phyloP scores from a whole-genome alignment of 164 flowering plant species.

The Cinnamomum chago region DNA sequence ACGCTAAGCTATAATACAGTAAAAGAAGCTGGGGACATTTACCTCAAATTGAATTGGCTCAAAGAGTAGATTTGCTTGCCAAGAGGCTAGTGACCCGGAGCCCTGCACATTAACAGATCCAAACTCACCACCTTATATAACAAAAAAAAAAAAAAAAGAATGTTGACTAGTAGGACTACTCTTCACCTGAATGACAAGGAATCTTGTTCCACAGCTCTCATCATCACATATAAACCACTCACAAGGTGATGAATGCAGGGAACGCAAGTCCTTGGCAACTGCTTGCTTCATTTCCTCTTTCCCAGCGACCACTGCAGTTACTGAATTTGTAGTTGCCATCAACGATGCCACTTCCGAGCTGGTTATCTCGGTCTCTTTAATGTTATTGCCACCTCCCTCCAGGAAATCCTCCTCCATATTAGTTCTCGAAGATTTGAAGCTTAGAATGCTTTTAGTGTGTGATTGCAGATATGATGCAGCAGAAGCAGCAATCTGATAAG shows the following conservation, averaged over 20 bases:
- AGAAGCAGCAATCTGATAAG: conserved; percentile 75
- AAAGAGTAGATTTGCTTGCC: conserved; percentile 96
- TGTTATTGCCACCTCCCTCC: conserved; percentile 13
- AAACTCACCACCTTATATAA: background rate
- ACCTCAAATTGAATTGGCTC: conserved; percentile 94
- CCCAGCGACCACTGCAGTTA: conserved; percentile 88
- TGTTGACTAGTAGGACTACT: background rate
- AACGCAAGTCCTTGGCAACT: conserved; percentile 79
- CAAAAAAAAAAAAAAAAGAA: background rate
- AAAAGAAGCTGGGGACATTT: conserved; percentile 8
- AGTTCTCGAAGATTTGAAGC: conserved; percentile 43
- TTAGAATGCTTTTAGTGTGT: conserved; percentile 59
- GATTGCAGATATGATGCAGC: conserved; percentile 83
- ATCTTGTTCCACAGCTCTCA: conserved; percentile 63
- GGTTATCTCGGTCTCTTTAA: conserved; percentile 3
- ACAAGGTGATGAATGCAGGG: conserved; percentile 70
- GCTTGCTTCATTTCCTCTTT: conserved; percentile 95
- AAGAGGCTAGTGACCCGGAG: conserved; percentile 89
- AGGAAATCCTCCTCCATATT: background rate
- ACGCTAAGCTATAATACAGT: background rate
- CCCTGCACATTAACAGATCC: conserved; percentile 48
- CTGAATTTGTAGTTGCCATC: conserved; percentile 80
- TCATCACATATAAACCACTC: conserved; percentile 96
- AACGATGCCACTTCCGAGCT: conserved; percentile 60
- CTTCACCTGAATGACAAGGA: conserved; percentile 83